phyloP scores from a whole-genome alignment of 371 early-diverging fungal genomes.

The Choanephora cucurbitarum region DNA sequence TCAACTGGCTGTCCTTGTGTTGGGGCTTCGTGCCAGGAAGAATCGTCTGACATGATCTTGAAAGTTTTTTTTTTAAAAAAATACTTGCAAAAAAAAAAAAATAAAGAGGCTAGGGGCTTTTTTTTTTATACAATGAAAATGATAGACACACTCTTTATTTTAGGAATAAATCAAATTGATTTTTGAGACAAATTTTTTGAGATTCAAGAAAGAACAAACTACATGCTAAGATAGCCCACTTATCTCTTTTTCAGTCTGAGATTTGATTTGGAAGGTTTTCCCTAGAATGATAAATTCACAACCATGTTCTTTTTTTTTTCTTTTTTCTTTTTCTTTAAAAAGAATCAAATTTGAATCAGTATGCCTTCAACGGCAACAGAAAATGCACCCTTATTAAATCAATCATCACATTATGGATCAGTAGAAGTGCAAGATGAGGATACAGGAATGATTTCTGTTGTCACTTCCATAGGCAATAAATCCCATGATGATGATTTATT shows the following conservation, averaged over 20 bases:
- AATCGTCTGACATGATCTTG: constrained; percentile 25
- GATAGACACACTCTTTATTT: no score
- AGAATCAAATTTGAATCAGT: neutral
- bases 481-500: constrained; percentile 7
- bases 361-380: constrained; percentile 7
- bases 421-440: constrained; percentile 12
- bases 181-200: no score
- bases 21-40: constrained; percentile 32
- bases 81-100: no score
- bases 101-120: no score
- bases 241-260: no score
- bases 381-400: constrained; percentile 7
- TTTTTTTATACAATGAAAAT: no score
- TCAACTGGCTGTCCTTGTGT: constrained; percentile 25
- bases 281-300: no score
- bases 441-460: constrained; percentile 13
- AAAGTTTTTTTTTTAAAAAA: neutral
- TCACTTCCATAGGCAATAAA: constrained; percentile 2
- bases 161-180: no score
- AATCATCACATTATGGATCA: neutral
- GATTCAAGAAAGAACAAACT: no score
- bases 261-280: no score
- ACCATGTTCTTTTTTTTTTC: neutral
- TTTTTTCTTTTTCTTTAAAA: neutral
- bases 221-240: no score